Conservation (phyloP, 306 rosid species). For the Carpinus fangiana region DNA sequence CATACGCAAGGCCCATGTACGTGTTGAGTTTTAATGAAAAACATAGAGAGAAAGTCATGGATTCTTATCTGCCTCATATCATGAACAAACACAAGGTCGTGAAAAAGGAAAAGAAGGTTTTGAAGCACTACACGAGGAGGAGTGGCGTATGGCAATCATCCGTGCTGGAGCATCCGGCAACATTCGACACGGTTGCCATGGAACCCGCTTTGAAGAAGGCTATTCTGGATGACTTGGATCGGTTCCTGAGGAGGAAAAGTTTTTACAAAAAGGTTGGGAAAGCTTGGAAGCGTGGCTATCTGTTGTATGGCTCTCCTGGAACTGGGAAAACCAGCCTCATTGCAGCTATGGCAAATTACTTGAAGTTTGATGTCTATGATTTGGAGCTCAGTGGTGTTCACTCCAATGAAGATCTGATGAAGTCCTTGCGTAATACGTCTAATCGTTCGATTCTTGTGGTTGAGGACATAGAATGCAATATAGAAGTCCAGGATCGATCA, state of each 20-base stretch:
- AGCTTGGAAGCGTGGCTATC: conserved; percentile 51
- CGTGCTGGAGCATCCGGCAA: conserved; percentile 33
- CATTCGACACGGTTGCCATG: conserved; percentile 38
- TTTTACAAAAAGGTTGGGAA: conserved; percentile 44
- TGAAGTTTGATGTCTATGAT: conserved; percentile 46
- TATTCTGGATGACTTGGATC: conserved; percentile 32
- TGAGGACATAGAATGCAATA: conserved; percentile 49
- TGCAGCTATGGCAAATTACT: conserved; percentile 40
- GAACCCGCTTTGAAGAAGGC: conserved; percentile 29
- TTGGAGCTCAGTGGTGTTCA: conserved; percentile 35
- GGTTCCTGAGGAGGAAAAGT: conserved; percentile 42
- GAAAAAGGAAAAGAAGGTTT: conserved; percentile 22
- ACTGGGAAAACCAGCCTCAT: conserved; percentile 48
- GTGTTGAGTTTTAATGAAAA: conserved; percentile 27
- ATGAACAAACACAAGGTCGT: conserved; percentile 2
- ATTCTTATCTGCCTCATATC: conserved; percentile 26
- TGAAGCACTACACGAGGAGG: conserved; percentile 18
- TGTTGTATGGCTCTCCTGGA: conserved; percentile 47
- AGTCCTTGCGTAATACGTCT: conserved; percentile 19
- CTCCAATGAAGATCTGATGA: conserved; percentile 31
- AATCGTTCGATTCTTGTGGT: conserved; percentile 44
- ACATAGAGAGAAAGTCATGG: not conserved
- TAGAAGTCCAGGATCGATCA: conserved; percentile 31
- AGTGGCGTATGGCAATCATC: conserved; percentile 7
- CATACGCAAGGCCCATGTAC: not conserved